These are phyloP conservation scores for Hyaloperonospora arabidopsidis DNA, from an alignment of 352 stramenopile species.

Conservation along the genomic window DNA sequence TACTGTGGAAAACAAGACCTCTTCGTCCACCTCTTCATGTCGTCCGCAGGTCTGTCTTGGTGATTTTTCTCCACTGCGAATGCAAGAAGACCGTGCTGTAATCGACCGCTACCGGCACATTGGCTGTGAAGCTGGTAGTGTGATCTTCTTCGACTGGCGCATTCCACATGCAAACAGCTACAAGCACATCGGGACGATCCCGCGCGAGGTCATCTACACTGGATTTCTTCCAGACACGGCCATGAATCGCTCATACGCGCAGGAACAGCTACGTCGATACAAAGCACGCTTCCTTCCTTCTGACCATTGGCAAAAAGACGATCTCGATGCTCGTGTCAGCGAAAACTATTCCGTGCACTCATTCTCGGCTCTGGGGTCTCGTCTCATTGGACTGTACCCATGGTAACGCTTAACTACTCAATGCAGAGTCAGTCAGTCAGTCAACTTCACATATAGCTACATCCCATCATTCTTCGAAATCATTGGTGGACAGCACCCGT, in stretches of 20 bases:
- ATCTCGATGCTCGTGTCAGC: slow-evolving; percentile 43
- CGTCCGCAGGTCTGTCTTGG: slow-evolving; percentile 76
- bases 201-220: slow-evolving; percentile 80
- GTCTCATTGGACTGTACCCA: slow-evolving; percentile 55
- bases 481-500: slow-evolving; percentile 1
- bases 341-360: slow-evolving; percentile 58
- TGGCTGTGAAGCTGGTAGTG: slow-evolving; percentile 50
- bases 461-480: no score
- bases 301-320: slow-evolving; percentile 73
- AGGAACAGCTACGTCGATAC: slow-evolving; percentile 72
- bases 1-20: slow-evolving; percentile 6
- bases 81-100: slow-evolving; percentile 71
- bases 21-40: slow-evolving; percentile 6
- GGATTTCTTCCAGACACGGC: slow-evolving; percentile 67
- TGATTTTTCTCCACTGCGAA: slow-evolving; percentile 81
- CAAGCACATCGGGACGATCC: slow-evolving; percentile 44
- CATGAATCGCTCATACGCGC: slow-evolving; percentile 64
- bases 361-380: slow-evolving; percentile 54
- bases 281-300: slow-evolving; percentile 45
- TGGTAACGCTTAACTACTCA: slow-evolving; percentile 47
- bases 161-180: slow-evolving; percentile 86
- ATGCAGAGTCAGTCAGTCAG: no score
- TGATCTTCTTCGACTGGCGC: slow-evolving; percentile 86
- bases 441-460: no score
- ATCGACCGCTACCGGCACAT: slow-evolving; percentile 71